Base-by-base conservation (phyloP, 2,329 filamentous ascomycete genomes). In the Alternaria arborescens region DNA sequence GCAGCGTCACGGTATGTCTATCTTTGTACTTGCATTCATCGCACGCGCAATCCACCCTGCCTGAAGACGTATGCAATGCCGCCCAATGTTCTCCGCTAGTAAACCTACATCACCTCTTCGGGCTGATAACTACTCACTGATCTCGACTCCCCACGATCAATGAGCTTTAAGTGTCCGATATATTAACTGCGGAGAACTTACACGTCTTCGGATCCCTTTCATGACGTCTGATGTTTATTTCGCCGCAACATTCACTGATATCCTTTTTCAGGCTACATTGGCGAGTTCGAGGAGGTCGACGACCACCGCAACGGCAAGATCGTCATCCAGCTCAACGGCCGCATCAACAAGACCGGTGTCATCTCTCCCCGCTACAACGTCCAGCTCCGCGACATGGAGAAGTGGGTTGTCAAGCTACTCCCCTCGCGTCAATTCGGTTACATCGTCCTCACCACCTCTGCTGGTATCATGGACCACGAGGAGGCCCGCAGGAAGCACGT, bases 151-250 rank as follows among this genome's bases (percentile, higher is more conserved):
- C 86, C 83, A 97, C 93, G 92, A 91, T 89, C 87, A 90, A 89
- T 93, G 94, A 93, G 94, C 93, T 99, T 98, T 99, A 98, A 98
- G 89, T 96, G 89, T 89, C 93, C 94, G 95, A 96, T 91, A 99
- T 84, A 99, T 95, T 82, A 85, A 70, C 72, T 82, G 88, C 90
- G 90, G 90, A 88, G 90, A 91, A 94, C 93, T 97, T 97, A 97
- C 93, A 97, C 91, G 91, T 96, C 93, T 89, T 90, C 90, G 86
- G 88, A 91, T 68, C 58, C 65, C 84, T 79, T 85, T 82, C 79
- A 79, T 95, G 91, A 93, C 85, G 89, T 91, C 84, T 86, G 87
- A 92, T 90, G 90, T 97, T 97, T 97, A 96, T 89, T 90, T 89
- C 87, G 86, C 89, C 89, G 93, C 91, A 86, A 98, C 93, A 98